phyloP scores from a whole-genome alignment of 2,329 filamentous ascomycete species.

The Trichoderma polysporum region DNA sequence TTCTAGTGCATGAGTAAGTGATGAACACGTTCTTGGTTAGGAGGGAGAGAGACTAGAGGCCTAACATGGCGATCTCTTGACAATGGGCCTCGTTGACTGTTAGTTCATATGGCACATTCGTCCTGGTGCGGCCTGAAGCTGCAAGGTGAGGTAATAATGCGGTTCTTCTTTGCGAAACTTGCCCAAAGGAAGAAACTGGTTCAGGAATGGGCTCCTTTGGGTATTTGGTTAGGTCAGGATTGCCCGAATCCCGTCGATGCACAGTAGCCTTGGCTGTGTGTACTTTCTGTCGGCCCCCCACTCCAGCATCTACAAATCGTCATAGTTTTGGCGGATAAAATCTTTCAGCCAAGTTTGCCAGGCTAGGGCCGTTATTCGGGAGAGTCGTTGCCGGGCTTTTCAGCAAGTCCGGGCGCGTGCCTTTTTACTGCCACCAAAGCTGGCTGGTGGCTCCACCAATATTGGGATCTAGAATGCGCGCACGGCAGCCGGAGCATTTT shows the following conservation, averaged over 20 bases:
- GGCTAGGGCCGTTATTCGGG: neutral
- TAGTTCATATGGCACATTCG: neutral
- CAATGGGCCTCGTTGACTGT: neutral
- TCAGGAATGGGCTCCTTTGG: neutral
- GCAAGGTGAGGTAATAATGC: constrained; percentile 17
- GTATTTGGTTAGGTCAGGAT: neutral
- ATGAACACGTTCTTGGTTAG: neutral
- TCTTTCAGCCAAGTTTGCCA: neutral
- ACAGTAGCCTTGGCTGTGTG: neutral
- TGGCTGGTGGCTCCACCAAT: neutral
- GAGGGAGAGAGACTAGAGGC: neutral
- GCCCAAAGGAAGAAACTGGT: neutral
- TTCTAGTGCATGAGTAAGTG: neutral
- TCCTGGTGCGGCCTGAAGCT: neutral
- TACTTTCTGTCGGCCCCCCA: neutral
- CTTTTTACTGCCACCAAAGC: neutral
- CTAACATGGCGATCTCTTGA: neutral
- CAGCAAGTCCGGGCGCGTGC: neutral
- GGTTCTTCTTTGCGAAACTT: neutral
- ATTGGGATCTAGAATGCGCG: neutral
- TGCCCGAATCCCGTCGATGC: constrained; percentile 1
- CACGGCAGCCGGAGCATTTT: neutral
- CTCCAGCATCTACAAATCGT: neutral
- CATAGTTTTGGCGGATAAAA: constrained; percentile 10
- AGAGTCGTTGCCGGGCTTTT: neutral